Evolutionary conservation across 768 basidiomycete genomes (phyloP).

Genomic region (Hypsizygus marmoreus): DNA sequence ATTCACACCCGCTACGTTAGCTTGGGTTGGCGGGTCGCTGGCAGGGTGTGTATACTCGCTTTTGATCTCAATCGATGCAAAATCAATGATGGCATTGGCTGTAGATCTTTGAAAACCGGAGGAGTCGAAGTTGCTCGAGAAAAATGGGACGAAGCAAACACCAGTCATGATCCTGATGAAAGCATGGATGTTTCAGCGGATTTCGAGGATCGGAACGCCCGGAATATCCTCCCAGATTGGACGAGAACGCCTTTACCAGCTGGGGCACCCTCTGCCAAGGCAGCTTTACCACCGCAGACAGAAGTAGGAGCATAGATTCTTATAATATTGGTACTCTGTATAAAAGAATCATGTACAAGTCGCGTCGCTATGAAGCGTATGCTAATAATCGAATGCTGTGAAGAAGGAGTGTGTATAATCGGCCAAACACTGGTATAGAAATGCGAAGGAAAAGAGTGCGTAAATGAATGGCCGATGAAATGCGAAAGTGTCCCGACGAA

Average conservation of each 20-base stretch:
- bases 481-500: not conserved
- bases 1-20: constrained; percentile 76
- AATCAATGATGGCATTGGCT: constrained; percentile 8
- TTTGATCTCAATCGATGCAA: not conserved
- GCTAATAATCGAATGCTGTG: no score
- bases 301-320: constrained; percentile 20
- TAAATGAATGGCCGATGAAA: constrained; percentile 4
- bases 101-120: constrained; percentile 82
- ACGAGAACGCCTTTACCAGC: constrained; percentile 61
- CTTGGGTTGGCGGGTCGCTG: constrained; percentile 93
- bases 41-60: constrained; percentile 68
- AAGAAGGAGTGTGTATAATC: not conserved
- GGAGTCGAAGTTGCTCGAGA: constrained; percentile 82
- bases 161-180: constrained; percentile 44
- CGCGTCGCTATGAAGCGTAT: no score
- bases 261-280: constrained; percentile 65
- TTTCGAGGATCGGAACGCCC: constrained; percentile 32
- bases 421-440: not conserved
- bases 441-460: constrained; percentile 1
- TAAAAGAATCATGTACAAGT: constrained; percentile 3
- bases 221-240: constrained; percentile 77
- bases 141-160: constrained; percentile 78
- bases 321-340: constrained; percentile 9
- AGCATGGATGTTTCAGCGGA: constrained; percentile 39
- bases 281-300: constrained; percentile 17